Conservation (phyloP, 2,329 filamentous ascomycete genomes). For the Metarhizium sp. region DNA sequence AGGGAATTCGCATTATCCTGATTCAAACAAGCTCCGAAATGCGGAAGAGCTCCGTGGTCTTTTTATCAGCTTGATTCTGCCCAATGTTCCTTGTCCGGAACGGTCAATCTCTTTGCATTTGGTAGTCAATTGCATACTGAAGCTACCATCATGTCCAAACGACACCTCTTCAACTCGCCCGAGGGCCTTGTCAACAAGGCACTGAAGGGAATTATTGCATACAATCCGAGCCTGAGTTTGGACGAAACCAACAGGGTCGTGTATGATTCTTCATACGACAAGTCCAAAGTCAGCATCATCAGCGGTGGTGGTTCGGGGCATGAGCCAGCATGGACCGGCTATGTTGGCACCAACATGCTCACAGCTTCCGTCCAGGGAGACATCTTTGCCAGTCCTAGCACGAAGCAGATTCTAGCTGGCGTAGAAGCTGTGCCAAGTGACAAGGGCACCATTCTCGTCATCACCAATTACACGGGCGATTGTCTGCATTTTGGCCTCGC, state of each 20-base stretch:
- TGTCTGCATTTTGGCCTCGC: constrained; percentile 53
- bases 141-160: constrained; percentile 35
- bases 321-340: constrained; percentile 55
- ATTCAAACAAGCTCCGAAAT: background rate
- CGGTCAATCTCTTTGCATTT: background rate
- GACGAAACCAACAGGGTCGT: constrained; percentile 43
- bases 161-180: constrained; percentile 42
- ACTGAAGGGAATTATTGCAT: constrained; percentile 41
- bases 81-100: background rate
- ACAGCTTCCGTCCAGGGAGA: constrained; percentile 51
- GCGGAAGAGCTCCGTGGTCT: background rate
- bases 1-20: background rate
- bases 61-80: constrained; percentile 2
- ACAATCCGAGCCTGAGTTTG: constrained; percentile 40
- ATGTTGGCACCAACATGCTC: constrained; percentile 53
- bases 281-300: constrained; percentile 38
- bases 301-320: constrained; percentile 48
- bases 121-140: background rate
- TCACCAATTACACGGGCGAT: constrained; percentile 58
- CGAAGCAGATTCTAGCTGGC: constrained; percentile 52
- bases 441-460: constrained; percentile 48
- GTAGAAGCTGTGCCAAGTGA: constrained; percentile 45
- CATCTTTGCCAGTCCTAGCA: constrained; percentile 55
- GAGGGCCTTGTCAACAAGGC: constrained; percentile 45
- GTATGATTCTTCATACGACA: constrained; percentile 35